A percentile compares a stretch with the other conserved stretches of the same genome.
Evolutionary conservation across 1,139 yeast species (phyloP).

Genomic region (Yamadazyma epiphylla): DNA sequence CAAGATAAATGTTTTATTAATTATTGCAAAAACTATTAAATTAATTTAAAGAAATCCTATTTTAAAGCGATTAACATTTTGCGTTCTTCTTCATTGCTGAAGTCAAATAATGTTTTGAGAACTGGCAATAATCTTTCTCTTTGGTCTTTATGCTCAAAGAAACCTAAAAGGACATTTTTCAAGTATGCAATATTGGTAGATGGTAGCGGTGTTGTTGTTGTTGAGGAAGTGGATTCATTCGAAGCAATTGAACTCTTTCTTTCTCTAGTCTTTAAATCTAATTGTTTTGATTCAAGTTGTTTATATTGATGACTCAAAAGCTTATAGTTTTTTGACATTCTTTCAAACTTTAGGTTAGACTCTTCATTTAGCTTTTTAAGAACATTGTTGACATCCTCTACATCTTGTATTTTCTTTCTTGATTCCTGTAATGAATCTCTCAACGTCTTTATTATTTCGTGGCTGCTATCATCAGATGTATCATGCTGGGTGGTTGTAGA

Average conservation of each 20-base stretch:
- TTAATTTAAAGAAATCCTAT: conserved; percentile 13
- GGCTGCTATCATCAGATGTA: conserved; percentile 18
- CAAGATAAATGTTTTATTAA: neutral
- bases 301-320: conserved; percentile 55
- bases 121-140: conserved; percentile 83
- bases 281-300: conserved; percentile 18
- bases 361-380: conserved; percentile 70
- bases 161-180: conserved; percentile 84
- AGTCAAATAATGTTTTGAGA: conserved; percentile 65
- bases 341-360: conserved; percentile 57
- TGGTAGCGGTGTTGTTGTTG: conserved; percentile 2
- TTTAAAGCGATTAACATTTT: conserved; percentile 62
- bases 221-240: neutral
- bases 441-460: conserved; percentile 43
- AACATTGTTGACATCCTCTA: conserved; percentile 53
- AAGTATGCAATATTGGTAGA: conserved; percentile 63
- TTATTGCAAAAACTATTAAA: neutral
- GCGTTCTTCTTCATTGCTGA: conserved; percentile 68
- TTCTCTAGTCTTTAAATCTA: conserved; percentile 1
- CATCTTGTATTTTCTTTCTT: conserved; percentile 49
- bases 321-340: conserved; percentile 66
- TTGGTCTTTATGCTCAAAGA: conserved; percentile 89
- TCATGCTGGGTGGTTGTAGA: too few relatives aligned
- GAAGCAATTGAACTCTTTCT: conserved; percentile 1
- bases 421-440: conserved; percentile 50